Evolutionary conservation across 2,329 filamentous ascomycete species (phyloP).

Genomic region (Alternaria dauci): DNA sequence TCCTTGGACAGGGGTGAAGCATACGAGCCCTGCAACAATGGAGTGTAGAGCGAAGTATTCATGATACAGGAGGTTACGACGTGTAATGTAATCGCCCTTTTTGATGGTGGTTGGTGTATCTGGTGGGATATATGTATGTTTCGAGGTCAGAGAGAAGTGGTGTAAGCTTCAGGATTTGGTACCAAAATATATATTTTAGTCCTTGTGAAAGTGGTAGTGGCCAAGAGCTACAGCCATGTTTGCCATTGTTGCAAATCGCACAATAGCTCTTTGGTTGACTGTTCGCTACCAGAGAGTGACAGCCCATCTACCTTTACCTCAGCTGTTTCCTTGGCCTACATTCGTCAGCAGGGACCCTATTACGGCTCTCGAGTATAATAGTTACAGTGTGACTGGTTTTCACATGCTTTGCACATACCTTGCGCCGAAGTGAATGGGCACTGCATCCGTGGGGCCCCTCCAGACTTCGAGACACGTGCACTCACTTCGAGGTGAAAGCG

Average conservation of each 20-base stretch:
- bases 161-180: neutral
- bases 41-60: neutral
- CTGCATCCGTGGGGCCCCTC: neutral
- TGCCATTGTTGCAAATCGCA: neutral
- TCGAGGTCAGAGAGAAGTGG: neutral
- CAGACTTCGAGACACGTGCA: too few species aligned
- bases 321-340: slow-evolving; percentile 2
- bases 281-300: slow-evolving; percentile 5
- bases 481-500: neutral
- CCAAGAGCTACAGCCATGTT: neutral
- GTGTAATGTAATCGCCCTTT: neutral
- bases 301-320: neutral
- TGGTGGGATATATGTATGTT: neutral
- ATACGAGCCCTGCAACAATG: neutral
- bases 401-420: neutral
- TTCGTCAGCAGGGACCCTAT: neutral
- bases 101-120: neutral
- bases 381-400: neutral
- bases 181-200: neutral
- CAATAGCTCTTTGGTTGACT: neutral
- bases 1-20: neutral
- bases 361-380: neutral
- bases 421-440: neutral
- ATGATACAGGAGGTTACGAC: neutral
- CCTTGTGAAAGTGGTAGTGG: neutral